Percentiles rank a stretch among this genome's conserved stretches.
phyloP scores from a whole-genome alignment of 148 eudicot species.

The Nepenthes gracilis region DNA sequence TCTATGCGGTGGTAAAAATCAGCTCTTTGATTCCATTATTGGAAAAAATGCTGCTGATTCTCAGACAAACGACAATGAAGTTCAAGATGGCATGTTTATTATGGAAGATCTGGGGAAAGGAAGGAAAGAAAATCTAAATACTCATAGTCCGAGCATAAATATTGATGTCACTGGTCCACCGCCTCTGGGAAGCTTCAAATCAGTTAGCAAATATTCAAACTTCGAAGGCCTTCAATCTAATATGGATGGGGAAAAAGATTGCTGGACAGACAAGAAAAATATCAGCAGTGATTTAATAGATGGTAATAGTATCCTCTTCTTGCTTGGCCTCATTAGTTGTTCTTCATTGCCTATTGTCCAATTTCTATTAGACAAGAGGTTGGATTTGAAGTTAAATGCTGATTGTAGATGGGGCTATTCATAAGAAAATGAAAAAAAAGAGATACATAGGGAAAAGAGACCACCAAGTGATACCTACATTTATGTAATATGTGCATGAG shows the following conservation, averaged over 20 bases:
- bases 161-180: conserved; percentile 3
- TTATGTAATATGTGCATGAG: no score
- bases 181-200: conserved; percentile 4
- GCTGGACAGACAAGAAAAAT: neutral
- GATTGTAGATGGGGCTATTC: no score
- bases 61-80: conserved; percentile 2
- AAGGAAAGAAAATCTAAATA: conserved; percentile 5
- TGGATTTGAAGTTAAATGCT: neutral
- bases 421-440: no score
- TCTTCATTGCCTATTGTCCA: no score
- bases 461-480: no score
- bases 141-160: neutral
- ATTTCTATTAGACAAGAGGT: neutral
- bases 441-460: no score
- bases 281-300: neutral
- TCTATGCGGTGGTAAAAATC: neutral
- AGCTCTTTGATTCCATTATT: conserved; percentile 1
- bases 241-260: conserved; percentile 1
- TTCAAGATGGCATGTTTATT: conserved; percentile 12
- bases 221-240: neutral
- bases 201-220: conserved; percentile 3
- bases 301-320: neutral
- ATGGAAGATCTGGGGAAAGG: conserved; percentile 20
- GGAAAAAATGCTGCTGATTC: conserved; percentile 8
- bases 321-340: no score